Conservation (phyloP, 2,329 filamentous ascomycete species). For the Aspergillus hortae region DNA sequence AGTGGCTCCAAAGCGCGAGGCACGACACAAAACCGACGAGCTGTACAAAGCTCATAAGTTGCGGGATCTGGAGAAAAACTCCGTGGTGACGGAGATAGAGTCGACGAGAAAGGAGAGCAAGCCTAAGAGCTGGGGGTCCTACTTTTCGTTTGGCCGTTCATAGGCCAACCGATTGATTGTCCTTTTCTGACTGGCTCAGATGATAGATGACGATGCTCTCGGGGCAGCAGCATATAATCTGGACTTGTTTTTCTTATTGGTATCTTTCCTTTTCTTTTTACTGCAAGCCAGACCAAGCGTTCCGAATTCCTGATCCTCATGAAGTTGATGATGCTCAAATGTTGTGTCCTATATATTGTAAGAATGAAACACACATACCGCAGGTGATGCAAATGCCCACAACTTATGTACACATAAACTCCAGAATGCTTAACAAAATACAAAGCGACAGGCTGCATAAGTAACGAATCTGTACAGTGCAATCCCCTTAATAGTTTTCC, state of each 20-base stretch:
- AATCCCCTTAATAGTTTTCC: conserved; percentile 38
- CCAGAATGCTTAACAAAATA: conserved; percentile 5
- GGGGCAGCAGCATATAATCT: too few species aligned
- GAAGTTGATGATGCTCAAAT: too few species aligned
- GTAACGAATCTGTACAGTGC: not conserved
- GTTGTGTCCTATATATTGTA: too few species aligned
- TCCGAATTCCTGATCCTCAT: too few species aligned
- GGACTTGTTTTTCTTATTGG: too few species aligned
- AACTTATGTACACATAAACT: too few species aligned
- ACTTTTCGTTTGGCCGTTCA: conserved; percentile 3
- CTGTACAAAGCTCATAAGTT: not conserved
- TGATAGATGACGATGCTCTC: too few species aligned
- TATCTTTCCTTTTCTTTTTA: too few species aligned
- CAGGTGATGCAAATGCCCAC: too few species aligned
- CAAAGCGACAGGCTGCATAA: conserved; percentile 4
- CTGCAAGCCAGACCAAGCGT: too few species aligned
- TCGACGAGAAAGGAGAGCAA: not conserved
- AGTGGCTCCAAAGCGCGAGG: not conserved
- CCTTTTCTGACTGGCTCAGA: not conserved
- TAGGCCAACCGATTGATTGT: not conserved
- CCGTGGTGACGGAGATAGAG: conserved; percentile 1
- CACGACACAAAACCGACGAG: not conserved
- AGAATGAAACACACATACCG: too few species aligned
- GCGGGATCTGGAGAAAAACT: conserved; percentile 5
- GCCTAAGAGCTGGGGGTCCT: not conserved